Base-by-base conservation (phyloP, 1,284 basidiomycete genomes). In the Trametes polyzona region DNA sequence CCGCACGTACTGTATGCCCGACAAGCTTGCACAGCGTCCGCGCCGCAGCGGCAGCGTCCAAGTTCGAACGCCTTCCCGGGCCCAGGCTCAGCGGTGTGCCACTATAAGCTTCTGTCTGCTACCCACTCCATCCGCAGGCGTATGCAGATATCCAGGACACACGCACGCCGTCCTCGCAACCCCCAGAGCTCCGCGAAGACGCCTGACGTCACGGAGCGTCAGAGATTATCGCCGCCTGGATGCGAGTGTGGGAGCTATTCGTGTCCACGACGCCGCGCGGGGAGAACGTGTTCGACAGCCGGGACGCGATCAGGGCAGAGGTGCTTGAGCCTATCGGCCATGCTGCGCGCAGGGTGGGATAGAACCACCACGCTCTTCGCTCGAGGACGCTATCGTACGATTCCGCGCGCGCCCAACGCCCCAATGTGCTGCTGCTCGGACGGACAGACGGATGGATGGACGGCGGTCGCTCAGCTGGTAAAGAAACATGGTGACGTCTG, bases 381-480 rank as follows among this genome's bases (percentile, higher is more conserved):
- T 58, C 39, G 60, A 62, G 60, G 57, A 36, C 46, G 35, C 35
- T 19, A 33, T 53, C 56, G 53, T 62, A 55, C 53, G 53, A 58
- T 40, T 21, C 19, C 16, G 17, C 42, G 24, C 35, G 3, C 24
- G 32, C 17, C 4, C 32, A 17, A 24, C 23, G 37, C 27, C n/a
- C 23, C 29, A 39, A 24, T 27, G n/a, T n/a, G n/a, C n/a, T n/a
- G n/a, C n/a, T n/a, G n/a, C n/a, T n/a, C n/a, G n/a, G n/a, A n/a
- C n/a, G n/a, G n/a, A n/a, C n/a, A n/a, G n/a, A n/a, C n/a, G n/a
- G n/a, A n/a, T n/a, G n/a, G n/a, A n/a, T n/a, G n/a, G n/a, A n/a
- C n/a, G n/a, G 24, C 43, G 30, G 17, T 27, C 19, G 35, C 27
- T 19, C 30, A 36, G 23, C 16, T 36, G 36, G 16, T 32, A 27